A percentile compares a stretch with the other conserved stretches of the same genome.
Conservation (phyloP, 2,329 filamentous ascomycete species). For the Colletotrichum neosansevieriae region DNA sequence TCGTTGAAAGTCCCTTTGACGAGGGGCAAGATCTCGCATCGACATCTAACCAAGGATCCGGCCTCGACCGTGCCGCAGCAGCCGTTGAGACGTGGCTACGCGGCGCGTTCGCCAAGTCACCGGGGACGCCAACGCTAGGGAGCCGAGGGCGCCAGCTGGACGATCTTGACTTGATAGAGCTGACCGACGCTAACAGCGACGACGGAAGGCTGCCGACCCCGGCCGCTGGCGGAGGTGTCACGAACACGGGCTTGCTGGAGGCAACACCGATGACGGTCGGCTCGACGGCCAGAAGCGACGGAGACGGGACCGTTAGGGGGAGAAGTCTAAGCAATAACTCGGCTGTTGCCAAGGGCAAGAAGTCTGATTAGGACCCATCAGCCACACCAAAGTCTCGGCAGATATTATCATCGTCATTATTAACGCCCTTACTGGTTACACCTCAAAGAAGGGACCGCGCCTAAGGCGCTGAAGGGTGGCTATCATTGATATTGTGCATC, state of each 20-base stretch:
- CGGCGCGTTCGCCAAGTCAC: constrained; percentile 78
- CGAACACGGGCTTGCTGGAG: constrained; percentile 48
- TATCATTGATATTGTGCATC: constrained; percentile 19
- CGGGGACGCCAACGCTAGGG: constrained; percentile 62
- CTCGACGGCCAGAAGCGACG: constrained; percentile 54
- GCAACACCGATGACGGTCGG: constrained; percentile 46
- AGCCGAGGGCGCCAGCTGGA: constrained; percentile 53
- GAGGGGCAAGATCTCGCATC: constrained; percentile 58
- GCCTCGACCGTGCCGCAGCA: constrained; percentile 85
- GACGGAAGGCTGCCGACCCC: constrained; percentile 56
- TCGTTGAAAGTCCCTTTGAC: constrained; percentile 66
- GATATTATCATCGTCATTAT: neutral
- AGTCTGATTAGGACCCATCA: constrained; percentile 53
- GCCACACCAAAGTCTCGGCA: no score
- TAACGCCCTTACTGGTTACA: neutral
- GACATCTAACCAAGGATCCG: constrained; percentile 60
- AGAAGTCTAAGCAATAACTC: constrained; percentile 45
- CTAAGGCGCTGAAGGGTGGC: neutral
- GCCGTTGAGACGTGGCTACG: constrained; percentile 92
- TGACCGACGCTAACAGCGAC: constrained; percentile 72
- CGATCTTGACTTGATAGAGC: constrained; percentile 76
- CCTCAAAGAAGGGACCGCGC: neutral
- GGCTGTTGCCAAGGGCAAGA: constrained; percentile 57
- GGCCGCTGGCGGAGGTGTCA: constrained; percentile 18
- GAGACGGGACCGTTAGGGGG: constrained; percentile 53